Evolutionary conservation across 768 basidiomycete species (phyloP), one percentile per base, ranked within the genome.

Genomic region (Hydnomerulius pinastri): DNA sequence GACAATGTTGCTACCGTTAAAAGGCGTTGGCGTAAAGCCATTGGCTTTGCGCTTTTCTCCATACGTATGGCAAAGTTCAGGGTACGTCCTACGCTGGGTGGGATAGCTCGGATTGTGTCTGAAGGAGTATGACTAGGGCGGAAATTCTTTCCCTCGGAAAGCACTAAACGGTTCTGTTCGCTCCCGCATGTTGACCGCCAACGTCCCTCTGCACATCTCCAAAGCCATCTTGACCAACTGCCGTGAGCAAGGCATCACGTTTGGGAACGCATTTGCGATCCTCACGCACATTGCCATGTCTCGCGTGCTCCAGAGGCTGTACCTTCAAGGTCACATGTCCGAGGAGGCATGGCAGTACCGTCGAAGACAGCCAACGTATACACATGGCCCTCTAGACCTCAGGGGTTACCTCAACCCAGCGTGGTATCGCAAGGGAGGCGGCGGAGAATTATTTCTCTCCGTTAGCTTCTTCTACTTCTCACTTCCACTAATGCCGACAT

Each of bases 311-410:
- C 71, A 76, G 39, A 66, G 70, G 25, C 70, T 63, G 37, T 77
- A 73, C 48, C 56, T 74, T 17, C 66, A 63, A 12, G 78, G 78
- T 1, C 63, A 76, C 13, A 74, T 83, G 37, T 56, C 59, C 20
- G 55, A 70, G 39, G 69, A 69, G 7, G 80, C 82, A 57, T 82
- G 80, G 81, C 67, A 73, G 36, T 73, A 69, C 39, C 64, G 79
- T 17, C 72, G 66, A 47, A 68, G 60, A 46, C 71, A 81, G 51
- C 77, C 78, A 4, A 80, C 77, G 71, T 67, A 70, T 35, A 75
- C 70, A 13, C 71, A 67, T 12, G 79, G 79, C 5, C 80, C 79
- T 9, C 57, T 78, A 10, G 80, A 77, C 59, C 54, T 80, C 35
- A 67, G 81, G 3, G 73, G 76, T 11, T 74, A 72, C 51, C 69